These are phyloP conservation scores for Microthlaspi erraticum DNA, from an alignment of 345 rosid species.

Conservation along the genomic window DNA sequence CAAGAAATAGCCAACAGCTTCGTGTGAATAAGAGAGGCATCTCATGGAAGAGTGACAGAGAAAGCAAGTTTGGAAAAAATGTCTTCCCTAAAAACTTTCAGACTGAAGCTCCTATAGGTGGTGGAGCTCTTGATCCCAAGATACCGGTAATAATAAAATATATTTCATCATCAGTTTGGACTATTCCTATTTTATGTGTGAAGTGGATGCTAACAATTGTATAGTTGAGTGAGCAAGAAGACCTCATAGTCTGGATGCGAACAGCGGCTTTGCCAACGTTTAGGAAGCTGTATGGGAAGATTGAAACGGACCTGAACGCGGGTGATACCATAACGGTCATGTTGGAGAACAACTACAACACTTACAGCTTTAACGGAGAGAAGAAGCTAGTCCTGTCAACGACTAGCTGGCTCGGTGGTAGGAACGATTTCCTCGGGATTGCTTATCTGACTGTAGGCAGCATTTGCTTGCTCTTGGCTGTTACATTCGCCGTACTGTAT, in stretches of 20 bases:
- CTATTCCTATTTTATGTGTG: not conserved
- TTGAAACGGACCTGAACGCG: constrained; percentile 68
- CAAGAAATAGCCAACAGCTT: constrained; percentile 52
- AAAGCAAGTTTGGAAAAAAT: constrained; percentile 76
- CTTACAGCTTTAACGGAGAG: constrained; percentile 88
- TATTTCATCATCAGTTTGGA: not conserved
- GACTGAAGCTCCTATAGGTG: constrained; percentile 62
- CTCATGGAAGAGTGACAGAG: constrained; percentile 96
- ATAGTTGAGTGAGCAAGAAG: constrained; percentile 91
- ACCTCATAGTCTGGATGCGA: constrained; percentile 98
- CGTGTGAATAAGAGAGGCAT: constrained; percentile 69
- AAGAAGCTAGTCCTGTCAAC: constrained; percentile 96
- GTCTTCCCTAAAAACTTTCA: constrained; percentile 81
- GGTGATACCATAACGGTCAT: constrained; percentile 60
- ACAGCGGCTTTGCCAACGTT: constrained; percentile 98
- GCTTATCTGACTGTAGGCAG: constrained; percentile 46
- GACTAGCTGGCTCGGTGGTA: constrained; percentile 97
- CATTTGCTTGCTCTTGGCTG: constrained; percentile 65
- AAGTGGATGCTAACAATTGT: constrained; percentile 19
- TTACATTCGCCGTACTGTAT: constrained; percentile 76
- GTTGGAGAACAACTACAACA: constrained; percentile 75
- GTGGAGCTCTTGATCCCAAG: constrained; percentile 49
- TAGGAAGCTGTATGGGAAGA: constrained; percentile 93
- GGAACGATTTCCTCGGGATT: constrained; percentile 88
- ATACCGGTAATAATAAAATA: constrained; percentile 55